A percentile compares a stretch with the other conserved stretches of the same genome.
These are phyloP conservation scores for Atkinsonella texensis DNA, from an alignment of 2,329 filamentous ascomycete genomes.

Conservation along the genomic window DNA sequence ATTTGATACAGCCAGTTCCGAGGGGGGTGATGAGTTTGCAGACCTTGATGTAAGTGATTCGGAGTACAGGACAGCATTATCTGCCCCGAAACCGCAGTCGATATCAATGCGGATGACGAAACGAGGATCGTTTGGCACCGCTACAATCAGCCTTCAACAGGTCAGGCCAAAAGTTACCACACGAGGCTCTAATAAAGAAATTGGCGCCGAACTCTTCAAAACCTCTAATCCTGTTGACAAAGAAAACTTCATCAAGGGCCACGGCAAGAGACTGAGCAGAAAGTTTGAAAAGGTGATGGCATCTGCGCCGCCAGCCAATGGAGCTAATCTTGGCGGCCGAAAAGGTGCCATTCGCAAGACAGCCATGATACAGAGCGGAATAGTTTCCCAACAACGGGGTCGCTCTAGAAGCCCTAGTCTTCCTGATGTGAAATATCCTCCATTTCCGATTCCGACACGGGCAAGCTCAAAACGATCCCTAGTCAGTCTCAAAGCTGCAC, in stretches of 20 bases:
- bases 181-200: constrained; percentile 20
- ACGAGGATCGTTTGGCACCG: constrained; percentile 27
- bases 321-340: constrained; percentile 31
- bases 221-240: constrained; percentile 27
- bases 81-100: constrained; percentile 44
- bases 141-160: constrained; percentile 32
- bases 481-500: constrained; percentile 49
- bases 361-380: constrained; percentile 69
- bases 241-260: constrained; percentile 13
- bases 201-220: constrained; percentile 33
- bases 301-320: constrained; percentile 13
- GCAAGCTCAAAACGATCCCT: constrained; percentile 73
- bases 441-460: constrained; percentile 83
- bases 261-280: constrained; percentile 21
- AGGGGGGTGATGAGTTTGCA: constrained; percentile 50
- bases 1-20: constrained; percentile 61
- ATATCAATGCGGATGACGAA: constrained; percentile 26
- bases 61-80: constrained; percentile 54
- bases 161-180: constrained; percentile 15
- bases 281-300: constrained; percentile 26
- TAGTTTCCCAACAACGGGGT: constrained; percentile 57
- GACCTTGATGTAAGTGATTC: constrained; percentile 52
- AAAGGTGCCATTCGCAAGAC: constrained; percentile 58
- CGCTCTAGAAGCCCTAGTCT: constrained; percentile 55
- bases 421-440: constrained; percentile 52